Base-by-base conservation (phyloP, 1,284 basidiomycete genomes). In the Lentinus polychrous region DNA sequence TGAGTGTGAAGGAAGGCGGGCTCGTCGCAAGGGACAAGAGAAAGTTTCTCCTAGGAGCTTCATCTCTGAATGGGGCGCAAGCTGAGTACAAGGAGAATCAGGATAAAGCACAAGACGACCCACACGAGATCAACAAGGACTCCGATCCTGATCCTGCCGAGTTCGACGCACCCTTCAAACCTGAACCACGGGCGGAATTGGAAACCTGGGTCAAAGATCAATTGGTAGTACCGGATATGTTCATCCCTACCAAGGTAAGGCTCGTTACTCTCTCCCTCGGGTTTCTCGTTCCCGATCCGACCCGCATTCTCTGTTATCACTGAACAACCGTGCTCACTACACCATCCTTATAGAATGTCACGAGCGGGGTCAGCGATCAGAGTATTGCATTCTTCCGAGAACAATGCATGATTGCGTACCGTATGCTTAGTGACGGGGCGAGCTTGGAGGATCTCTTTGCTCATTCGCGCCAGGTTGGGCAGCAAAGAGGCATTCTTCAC, bases 1-100 rank as follows among this genome's bases (percentile, higher is more conserved):
- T 52, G 31, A 38, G 33, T 35, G 48, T 54, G 18, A 22, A 38
- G 32, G 17, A 23, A 3, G 52, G 52, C 8, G 52, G 52, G 2
- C 6, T 34, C 23, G 6, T 17, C 43, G 36, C 15, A 17, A 43
- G 18, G 7, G 23, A 14, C 2, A 35, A 10, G 12, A 32, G 15
- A 1, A 12, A 24, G 20, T 12, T 36, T 23, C 34, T 35, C 27
- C 20, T 39, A 38, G 23, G 20, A 38, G 38, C 14, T 8, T 12
- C 44, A 2, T n/a, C 22, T 11, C 32, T 15, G 32, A 36, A 45
- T 22, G 5, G 3, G 27, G n/a, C n/a, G n/a, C n/a, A 43, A 11
- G 42, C 5, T n/a, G 24, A 27, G 14, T 5, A 24, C 14, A n/a
- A 8, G 11, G n/a, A 23, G 5, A 23, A 7, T 43, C 20, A 20